Conservation (phyloP, 2,329 filamentous ascomycete species). For the Fusarium liriodendri region DNA sequence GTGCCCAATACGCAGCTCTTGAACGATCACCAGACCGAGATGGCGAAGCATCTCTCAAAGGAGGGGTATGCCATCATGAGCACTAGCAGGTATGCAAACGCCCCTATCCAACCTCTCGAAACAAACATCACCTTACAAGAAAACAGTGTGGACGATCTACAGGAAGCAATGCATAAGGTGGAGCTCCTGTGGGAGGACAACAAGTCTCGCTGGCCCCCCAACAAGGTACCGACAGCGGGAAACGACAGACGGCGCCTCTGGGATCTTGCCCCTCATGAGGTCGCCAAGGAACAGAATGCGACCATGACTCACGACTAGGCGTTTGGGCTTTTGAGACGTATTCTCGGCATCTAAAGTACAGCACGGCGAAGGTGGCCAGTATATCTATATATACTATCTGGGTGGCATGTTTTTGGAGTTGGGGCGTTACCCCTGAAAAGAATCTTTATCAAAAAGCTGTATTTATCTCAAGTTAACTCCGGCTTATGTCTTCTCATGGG, state of each 20-base stretch:
- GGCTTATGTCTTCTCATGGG: conserved; percentile 6
- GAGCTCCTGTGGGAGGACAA: conserved; percentile 51
- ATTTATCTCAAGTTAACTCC: conserved; percentile 16
- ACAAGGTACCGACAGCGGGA: conserved; percentile 36
- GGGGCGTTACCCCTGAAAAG: conserved; percentile 13
- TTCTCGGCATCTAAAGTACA: conserved; percentile 1
- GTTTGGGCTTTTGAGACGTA: conserved; percentile 15
- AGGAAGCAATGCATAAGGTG: conserved; percentile 52
- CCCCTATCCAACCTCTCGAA: background rate
- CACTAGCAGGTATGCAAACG: conserved; percentile 66
- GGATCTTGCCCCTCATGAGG: conserved; percentile 49
- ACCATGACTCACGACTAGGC: conserved; percentile 55
- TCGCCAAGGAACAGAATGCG: conserved; percentile 50
- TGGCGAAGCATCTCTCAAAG: conserved; percentile 79
- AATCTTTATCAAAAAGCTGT: conserved; percentile 16
- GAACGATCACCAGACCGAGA: conserved; percentile 90
- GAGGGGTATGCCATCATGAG: conserved; percentile 84
- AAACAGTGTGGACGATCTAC: conserved; percentile 46
- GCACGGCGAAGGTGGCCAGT: background rate
- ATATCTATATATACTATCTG: background rate
- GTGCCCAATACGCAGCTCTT: conserved; percentile 87
- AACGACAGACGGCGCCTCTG: conserved; percentile 46
- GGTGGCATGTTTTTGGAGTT: conserved; percentile 24
- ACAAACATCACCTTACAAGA: background rate
- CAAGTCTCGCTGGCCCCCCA: conserved; percentile 49